A percentile compares a stretch with the other conserved stretches of the same genome.
Conservation (phyloP, 352 stramenopile genomes). For the Pythium aristosporum region DNA sequence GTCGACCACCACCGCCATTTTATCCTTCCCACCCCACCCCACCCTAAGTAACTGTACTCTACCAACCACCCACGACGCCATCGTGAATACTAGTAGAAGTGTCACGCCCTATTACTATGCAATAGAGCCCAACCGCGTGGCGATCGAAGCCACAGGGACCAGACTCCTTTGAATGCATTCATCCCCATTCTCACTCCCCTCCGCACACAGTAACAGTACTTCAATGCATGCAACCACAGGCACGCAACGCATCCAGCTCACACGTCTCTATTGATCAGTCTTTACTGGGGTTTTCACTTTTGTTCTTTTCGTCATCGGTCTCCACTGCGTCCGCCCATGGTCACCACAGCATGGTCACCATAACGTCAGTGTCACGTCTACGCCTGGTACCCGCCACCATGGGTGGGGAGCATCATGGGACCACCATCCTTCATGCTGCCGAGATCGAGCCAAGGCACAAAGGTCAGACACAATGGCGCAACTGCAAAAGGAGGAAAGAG, state of each 20-base stretch:
- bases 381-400: slow-evolving; percentile 74
- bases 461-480: too few species aligned
- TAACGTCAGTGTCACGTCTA: slow-evolving; percentile 26
- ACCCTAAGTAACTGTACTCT: slow-evolving; percentile 13
- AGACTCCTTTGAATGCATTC: slow-evolving; percentile 14
- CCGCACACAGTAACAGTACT: too few species aligned
- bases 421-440: slow-evolving; percentile 85
- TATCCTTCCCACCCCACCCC: not conserved
- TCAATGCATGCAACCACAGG: not conserved
- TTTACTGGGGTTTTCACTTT: slow-evolving; percentile 1
- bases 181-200: not conserved
- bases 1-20: not conserved
- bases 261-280: not conserved
- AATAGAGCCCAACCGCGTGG: slow-evolving; percentile 7
- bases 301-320: not conserved
- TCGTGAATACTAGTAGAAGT: slow-evolving; percentile 12
- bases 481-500: too few species aligned
- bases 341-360: not conserved
- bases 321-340: not conserved
- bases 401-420: slow-evolving; percentile 88
- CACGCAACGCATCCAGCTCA: slow-evolving; percentile 1
- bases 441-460: not conserved
- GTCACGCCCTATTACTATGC: not conserved
- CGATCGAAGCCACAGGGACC: slow-evolving; percentile 14
- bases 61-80: not conserved